Evolutionary conservation across 1,139 yeast species (phyloP), one percentile per base, ranked within the genome.

Genomic region (Protomyces lactucae-debilis): DNA sequence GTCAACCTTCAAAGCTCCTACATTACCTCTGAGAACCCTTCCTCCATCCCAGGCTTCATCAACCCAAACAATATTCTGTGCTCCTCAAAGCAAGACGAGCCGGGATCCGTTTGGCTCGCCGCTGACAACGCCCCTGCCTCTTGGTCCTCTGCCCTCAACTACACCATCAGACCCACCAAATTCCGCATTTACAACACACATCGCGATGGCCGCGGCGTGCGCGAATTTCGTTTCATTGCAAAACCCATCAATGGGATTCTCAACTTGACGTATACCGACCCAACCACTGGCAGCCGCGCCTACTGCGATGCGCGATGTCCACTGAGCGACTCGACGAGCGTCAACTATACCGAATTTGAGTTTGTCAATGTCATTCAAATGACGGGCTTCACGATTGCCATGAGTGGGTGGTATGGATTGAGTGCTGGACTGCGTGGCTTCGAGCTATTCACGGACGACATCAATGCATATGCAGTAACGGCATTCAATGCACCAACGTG

Each of bases 241-340:
- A 78, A 82, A 65, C 98, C 98, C 0, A 82, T 90, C 54, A 83
- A 86, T 70, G 92, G 98, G 70, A 92, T 92, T 68, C 88, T 93
- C 96, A 93, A 93, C 73, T 76, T 93, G 69, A 85, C 96, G 0
- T 93, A 90, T 72, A 77, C 87, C 43, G 95, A 92, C 72, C 95
- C 96, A 2, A 70, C 74, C 1, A 81, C 90, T 1, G 84, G 86
- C 64, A 77, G 76, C 69, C 55, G 57, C 12, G 67, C 59, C 57
- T 67, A 69, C 66, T 93, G 99, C 78, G 97, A 91, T 74, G 95
- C 97, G 0, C 87, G 83, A 81, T 93, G 99, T 74, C 95, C 97
- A 0, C 72, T 80, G 75, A 70, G 77, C 70, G 53, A 76, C 74
- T 65, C 76, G 77, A 69, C 84, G 79, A 68, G 81, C 71, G 64